Conservation (phyloP, 176 grass and related monocot species). For the Raddia guianensis region DNA sequence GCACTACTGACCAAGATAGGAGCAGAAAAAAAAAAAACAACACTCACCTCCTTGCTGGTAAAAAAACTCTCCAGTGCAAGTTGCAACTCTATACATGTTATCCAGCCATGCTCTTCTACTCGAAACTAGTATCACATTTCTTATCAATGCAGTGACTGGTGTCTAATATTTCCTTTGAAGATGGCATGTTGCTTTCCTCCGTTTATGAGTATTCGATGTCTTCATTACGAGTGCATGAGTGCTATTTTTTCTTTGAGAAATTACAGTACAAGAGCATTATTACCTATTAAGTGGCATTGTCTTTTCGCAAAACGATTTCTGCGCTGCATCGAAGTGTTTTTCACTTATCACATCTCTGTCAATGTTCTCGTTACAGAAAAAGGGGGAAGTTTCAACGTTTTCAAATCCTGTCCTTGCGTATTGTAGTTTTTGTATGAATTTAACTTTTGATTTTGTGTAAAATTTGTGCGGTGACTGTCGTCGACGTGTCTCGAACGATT, state of each 20-base stretch:
- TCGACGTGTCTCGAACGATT: no score
- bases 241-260: conserved; percentile 36
- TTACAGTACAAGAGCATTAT: conserved; percentile 13
- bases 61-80: conserved; percentile 15
- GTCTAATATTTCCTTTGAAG: conserved; percentile 1
- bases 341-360: conserved; percentile 2
- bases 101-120: conserved; percentile 3
- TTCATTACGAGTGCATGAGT: not conserved
- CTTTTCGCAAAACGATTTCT: conserved; percentile 16
- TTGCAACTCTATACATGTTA: not conserved
- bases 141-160: not conserved
- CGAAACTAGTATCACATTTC: conserved; percentile 17
- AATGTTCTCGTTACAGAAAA: not conserved
- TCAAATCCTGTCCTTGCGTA: not conserved
- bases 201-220: not conserved
- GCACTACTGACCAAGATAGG: conserved; percentile 25
- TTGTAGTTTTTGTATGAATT: not conserved
- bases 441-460: conserved; percentile 29
- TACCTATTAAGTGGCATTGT: conserved; percentile 8
- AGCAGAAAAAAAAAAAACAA: not conserved
- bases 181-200: conserved; percentile 14
- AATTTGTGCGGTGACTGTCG: not conserved
- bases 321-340: conserved; percentile 12
- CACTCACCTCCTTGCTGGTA: conserved; percentile 37
- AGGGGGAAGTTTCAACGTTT: conserved; percentile 16